Percentiles rank a stretch among this genome's conserved stretches.
Conservation (phyloP, 2,329 filamentous ascomycete genomes). For the Epichloe baconii region DNA sequence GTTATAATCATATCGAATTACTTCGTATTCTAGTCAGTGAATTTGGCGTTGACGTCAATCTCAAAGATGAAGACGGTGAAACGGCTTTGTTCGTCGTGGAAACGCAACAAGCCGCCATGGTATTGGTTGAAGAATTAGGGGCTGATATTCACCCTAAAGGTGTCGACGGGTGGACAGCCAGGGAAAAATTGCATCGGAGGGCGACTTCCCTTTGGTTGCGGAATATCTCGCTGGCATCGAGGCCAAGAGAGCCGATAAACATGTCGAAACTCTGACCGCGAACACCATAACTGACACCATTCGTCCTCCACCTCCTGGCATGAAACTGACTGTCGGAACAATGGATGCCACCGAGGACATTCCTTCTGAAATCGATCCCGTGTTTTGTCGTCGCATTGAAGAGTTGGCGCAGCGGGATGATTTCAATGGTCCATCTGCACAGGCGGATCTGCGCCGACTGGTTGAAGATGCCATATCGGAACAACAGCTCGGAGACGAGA, state of each 20-base stretch:
- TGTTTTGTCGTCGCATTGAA: conserved; percentile 76
- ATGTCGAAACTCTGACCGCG: conserved; percentile 17
- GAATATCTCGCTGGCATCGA: conserved; percentile 47
- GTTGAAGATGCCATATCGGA: conserved; percentile 69
- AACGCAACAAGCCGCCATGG: conserved; percentile 61
- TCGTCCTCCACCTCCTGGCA: conserved; percentile 58
- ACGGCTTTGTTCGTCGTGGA: conserved; percentile 93
- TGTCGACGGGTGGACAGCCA: conserved; percentile 63
- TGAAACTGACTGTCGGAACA: conserved; percentile 66
- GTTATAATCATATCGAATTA: conserved; percentile 77
- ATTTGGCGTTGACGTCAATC: conserved; percentile 64
- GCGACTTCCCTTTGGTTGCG: conserved; percentile 62
- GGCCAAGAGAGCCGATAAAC: conserved; percentile 12
- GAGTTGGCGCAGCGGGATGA: conserved; percentile 74
- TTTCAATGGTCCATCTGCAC: conserved; percentile 68
- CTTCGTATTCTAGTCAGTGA: conserved; percentile 63
- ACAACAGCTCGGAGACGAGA: conserved; percentile 47
- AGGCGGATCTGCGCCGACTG: conserved; percentile 63
- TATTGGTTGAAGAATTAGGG: conserved; percentile 71
- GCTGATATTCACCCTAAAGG: conserved; percentile 55
- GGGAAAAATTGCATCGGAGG: conserved; percentile 67
- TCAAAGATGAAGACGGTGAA: conserved; percentile 83
- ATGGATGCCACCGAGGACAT: conserved; percentile 51
- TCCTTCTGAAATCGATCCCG: conserved; percentile 57
- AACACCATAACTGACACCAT: conserved; percentile 25